These are phyloP conservation scores for Starmera caribaea DNA, from an alignment of 805 yeast genomes.

Conservation along the genomic window DNA sequence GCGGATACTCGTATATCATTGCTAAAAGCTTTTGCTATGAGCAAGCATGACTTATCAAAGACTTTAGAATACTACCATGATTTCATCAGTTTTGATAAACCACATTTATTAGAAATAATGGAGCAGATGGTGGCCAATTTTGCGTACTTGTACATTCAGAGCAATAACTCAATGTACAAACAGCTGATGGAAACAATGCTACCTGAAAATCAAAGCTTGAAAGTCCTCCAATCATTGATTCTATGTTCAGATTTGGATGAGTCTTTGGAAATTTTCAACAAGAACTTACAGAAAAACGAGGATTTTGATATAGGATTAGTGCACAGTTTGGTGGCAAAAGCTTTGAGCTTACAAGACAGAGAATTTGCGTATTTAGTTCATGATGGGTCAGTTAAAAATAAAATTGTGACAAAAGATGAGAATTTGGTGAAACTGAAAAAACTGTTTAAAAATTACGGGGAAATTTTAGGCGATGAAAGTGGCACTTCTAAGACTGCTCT, in stretches of 20 bases:
- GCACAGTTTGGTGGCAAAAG: constrained; percentile 26
- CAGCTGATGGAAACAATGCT: constrained; percentile 29
- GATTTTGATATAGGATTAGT: too few species aligned
- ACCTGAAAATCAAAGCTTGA: constrained; percentile 12
- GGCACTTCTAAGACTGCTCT: constrained; percentile 16
- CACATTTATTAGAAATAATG: constrained; percentile 32
- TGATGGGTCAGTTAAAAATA: constrained; percentile 35
- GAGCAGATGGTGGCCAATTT: constrained; percentile 30
- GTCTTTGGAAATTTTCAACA: constrained; percentile 35
- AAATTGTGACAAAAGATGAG: constrained; percentile 26
- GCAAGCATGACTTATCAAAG: constrained; percentile 19
- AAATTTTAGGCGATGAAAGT: constrained; percentile 32
- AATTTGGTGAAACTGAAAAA: constrained; percentile 33
- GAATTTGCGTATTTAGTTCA: constrained; percentile 43
- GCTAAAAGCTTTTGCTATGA: constrained; percentile 26
- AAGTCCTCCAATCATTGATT: constrained; percentile 31
- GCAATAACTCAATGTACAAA: constrained; percentile 20
- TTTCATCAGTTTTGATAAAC: constrained; percentile 28
- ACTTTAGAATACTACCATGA: constrained; percentile 29
- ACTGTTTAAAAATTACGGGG: constrained; percentile 40
- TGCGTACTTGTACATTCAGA: constrained; percentile 29
- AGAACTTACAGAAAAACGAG: constrained; percentile 24
- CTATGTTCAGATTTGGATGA: constrained; percentile 28
- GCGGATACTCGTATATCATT: constrained; percentile 9
- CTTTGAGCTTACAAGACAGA: constrained; percentile 35